phyloP scores from a whole-genome alignment of 257 asterid genomes.

The Vinca minor region DNA sequence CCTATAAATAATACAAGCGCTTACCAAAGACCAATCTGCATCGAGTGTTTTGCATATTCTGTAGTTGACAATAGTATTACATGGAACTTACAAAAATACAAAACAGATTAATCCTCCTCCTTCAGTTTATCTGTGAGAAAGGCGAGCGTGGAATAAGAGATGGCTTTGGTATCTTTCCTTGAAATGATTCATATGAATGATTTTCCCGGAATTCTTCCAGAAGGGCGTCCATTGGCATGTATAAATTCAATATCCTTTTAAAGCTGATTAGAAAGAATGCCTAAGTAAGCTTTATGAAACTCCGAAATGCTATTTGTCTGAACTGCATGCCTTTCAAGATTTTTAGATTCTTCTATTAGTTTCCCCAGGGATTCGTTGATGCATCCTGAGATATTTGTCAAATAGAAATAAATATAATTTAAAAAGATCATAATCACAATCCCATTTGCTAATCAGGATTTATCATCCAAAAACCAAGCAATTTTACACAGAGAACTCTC shows the following conservation, averaged over 20 bases:
- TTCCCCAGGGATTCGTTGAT: slow-evolving; percentile 42
- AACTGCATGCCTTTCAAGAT: slow-evolving; percentile 48
- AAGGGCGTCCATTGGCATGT: slow-evolving; percentile 67
- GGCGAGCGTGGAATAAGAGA: slow-evolving; percentile 63
- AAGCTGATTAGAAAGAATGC: too few relatives aligned
- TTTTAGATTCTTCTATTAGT: slow-evolving; percentile 48
- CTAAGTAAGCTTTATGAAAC: slow-evolving; percentile 56
- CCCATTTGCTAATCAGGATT: neutral
- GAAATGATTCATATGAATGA: slow-evolving; percentile 35
- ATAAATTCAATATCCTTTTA: too few relatives aligned
- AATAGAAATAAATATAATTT: neutral
- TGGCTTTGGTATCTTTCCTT: slow-evolving; percentile 41
- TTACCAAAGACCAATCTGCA: neutral
- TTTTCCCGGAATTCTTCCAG: slow-evolving; percentile 64
- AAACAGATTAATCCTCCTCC: slow-evolving; percentile 8
- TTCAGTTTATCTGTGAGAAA: slow-evolving; percentile 52
- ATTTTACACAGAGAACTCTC: neutral
- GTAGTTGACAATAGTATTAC: slow-evolving; percentile 15
- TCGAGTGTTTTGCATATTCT: neutral
- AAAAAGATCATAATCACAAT: neutral
- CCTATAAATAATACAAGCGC: slow-evolving; percentile 18
- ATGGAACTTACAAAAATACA: slow-evolving; percentile 32
- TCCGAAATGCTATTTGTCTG: slow-evolving; percentile 50
- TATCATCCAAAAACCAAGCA: neutral
- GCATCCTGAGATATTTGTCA: slow-evolving; percentile 48